phyloP scores from a whole-genome alignment of 2,329 filamentous ascomycete species.

The Blastomyces percursus region DNA sequence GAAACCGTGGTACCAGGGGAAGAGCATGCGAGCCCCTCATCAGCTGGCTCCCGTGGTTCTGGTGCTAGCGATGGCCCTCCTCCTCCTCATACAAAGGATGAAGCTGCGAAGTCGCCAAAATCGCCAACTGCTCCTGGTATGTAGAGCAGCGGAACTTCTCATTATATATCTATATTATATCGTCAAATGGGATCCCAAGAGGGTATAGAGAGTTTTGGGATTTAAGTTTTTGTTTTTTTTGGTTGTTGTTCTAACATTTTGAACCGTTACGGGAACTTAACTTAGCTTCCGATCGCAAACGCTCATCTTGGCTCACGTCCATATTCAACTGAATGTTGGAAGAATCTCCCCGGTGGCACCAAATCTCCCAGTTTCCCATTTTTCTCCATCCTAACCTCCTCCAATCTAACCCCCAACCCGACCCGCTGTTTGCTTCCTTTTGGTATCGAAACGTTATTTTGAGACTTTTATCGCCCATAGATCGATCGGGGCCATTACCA shows the following conservation, averaged over 20 bases:
- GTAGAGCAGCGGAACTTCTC: constrained; percentile 8
- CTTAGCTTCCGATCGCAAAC: constrained; percentile 13
- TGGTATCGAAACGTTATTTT: not conserved
- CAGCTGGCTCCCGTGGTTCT: not conserved
- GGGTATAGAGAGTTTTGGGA: not conserved
- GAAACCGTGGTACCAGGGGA: not conserved
- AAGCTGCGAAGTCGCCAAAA: not conserved
- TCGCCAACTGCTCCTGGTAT: constrained; percentile 12
- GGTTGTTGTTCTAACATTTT: not conserved
- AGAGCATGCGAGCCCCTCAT: not conserved
- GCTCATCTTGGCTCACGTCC: constrained; percentile 16
- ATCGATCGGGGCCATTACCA: not conserved
- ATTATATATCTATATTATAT: not conserved
- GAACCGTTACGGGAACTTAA: not conserved
- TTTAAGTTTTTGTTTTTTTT: not conserved
- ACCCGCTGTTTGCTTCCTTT: not conserved
- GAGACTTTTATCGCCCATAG: not conserved
- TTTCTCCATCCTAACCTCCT: not conserved
- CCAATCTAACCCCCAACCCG: not conserved
- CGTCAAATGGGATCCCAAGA: not conserved
- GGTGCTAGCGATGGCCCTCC: not conserved
- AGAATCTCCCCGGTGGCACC: not conserved
- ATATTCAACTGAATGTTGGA: constrained; percentile 19
- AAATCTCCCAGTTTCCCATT: not conserved
- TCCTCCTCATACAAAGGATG: not conserved